Evolutionary conservation across 768 basidiomycete species (phyloP).

Genomic region (Boletus speciosus): DNA sequence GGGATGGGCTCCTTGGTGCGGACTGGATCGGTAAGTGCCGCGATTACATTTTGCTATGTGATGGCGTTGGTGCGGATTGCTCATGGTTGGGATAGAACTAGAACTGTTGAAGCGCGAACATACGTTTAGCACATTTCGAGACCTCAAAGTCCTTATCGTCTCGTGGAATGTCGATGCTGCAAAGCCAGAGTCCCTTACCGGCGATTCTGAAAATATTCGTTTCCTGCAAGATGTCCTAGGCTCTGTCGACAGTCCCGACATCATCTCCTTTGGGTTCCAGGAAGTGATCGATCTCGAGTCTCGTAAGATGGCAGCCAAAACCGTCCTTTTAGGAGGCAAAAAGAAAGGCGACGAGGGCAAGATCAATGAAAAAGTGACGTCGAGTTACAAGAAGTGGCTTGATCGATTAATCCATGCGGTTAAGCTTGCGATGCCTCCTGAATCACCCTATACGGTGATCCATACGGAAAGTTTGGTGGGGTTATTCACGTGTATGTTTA

Average conservation of each 20-base stretch:
- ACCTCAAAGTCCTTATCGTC: constrained; percentile 72
- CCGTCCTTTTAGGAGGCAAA: constrained; percentile 71
- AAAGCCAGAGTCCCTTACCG: constrained; percentile 69
- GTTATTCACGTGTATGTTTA: constrained; percentile 71
- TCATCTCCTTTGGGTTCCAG: constrained; percentile 93
- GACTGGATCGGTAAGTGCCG: constrained; percentile 80
- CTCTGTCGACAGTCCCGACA: constrained; percentile 75
- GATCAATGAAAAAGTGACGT: constrained; percentile 76
- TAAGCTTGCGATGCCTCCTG: constrained; percentile 66
- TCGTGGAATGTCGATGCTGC: constrained; percentile 94
- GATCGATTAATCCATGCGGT: constrained; percentile 75
- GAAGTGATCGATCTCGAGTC: constrained; percentile 96
- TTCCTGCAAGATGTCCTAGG: constrained; percentile 78
- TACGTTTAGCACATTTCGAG: constrained; percentile 75
- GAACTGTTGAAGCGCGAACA: constrained; percentile 73
- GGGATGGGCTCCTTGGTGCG: constrained; percentile 84
- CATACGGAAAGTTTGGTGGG: constrained; percentile 91
- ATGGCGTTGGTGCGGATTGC: neutral
- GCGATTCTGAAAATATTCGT: constrained; percentile 64
- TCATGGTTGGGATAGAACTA: constrained; percentile 47
- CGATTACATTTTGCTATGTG: neutral
- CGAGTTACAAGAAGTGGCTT: constrained; percentile 85
- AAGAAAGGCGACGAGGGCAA: constrained; percentile 55
- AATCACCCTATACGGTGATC: constrained; percentile 72
- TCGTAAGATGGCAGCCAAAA: constrained; percentile 89